phyloP scores from a whole-genome alignment of 2,329 filamentous ascomycete species.

The Exophiala sp. region DNA sequence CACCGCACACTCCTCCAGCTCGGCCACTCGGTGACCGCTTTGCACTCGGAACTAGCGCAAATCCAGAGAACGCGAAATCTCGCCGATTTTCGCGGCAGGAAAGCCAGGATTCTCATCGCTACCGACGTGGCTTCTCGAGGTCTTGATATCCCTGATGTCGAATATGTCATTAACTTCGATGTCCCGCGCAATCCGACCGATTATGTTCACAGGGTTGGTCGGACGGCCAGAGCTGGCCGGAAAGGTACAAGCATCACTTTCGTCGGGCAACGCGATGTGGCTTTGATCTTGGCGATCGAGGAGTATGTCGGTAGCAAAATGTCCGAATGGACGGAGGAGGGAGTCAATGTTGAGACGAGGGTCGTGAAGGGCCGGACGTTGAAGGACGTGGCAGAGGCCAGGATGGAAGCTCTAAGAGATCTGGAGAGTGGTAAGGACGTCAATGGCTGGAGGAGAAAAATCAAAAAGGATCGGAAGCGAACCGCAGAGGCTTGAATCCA shows the following conservation, averaged over 20 bases:
- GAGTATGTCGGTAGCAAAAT: conserved; percentile 72
- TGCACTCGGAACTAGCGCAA: conserved; percentile 84
- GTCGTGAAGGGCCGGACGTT: conserved; percentile 72
- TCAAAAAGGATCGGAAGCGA: conserved; percentile 25
- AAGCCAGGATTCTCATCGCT: conserved; percentile 82
- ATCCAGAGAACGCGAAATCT: conserved; percentile 80
- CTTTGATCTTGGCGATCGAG: conserved; percentile 86
- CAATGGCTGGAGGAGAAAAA: conserved; percentile 65
- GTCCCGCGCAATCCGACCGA: conserved; percentile 93
- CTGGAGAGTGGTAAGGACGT: conserved; percentile 91
- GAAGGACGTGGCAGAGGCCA: conserved; percentile 91
- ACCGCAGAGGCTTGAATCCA: conserved; percentile 2
- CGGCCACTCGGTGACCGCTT: conserved; percentile 79
- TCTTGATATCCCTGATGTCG: conserved; percentile 90
- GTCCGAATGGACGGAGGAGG: conserved; percentile 79
- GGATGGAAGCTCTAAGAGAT: conserved; percentile 81
- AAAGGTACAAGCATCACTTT: conserved; percentile 77
- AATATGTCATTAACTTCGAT: conserved; percentile 89
- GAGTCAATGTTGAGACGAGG: conserved; percentile 86
- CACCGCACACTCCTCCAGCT: conserved; percentile 82
- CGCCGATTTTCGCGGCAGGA: conserved; percentile 81
- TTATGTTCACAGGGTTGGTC: conserved; percentile 93
- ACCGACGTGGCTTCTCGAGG: conserved; percentile 93
- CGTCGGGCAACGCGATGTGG: conserved; percentile 87
- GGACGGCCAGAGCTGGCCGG: conserved; percentile 86